Percentiles rank a stretch among this genome's conserved stretches.
Conservation (phyloP, 2,329 filamentous ascomycete species). For the Monosporascus sp. region DNA sequence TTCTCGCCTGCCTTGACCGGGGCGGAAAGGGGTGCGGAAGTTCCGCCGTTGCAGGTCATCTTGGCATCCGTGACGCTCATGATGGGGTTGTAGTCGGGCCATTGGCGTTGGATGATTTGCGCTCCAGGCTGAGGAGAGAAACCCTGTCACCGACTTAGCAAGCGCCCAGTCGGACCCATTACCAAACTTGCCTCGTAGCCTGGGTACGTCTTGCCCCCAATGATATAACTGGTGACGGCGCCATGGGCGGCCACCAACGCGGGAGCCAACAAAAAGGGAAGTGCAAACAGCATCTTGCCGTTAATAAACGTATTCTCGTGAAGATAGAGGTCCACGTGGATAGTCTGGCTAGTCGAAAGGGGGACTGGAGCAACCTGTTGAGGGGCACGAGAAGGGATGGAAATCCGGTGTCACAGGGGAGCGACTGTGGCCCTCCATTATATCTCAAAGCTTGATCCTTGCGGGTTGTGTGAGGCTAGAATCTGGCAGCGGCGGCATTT, state of each 20-base stretch:
- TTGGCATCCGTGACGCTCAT: conserved; percentile 41
- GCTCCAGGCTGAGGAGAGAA: conserved; percentile 43
- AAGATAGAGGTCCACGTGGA: not conserved
- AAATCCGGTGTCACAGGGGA: conserved; percentile 1
- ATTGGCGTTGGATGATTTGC: conserved; percentile 52
- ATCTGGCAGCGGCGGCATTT: not conserved
- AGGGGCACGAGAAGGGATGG: conserved; percentile 9
- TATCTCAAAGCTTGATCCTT: conserved; percentile 5
- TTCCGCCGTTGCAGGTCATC: conserved; percentile 53
- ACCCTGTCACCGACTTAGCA: conserved; percentile 26
- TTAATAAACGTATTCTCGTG: conserved; percentile 1
- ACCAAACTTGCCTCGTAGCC: conserved; percentile 26
- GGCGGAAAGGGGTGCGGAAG: conserved; percentile 39
- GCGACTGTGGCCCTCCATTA: conserved; percentile 4
- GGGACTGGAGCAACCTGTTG: conserved; percentile 13
- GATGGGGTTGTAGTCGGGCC: conserved; percentile 53
- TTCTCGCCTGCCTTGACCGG: conserved; percentile 40
- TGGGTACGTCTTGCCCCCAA: conserved; percentile 36
- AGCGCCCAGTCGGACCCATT: not conserved
- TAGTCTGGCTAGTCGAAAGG: conserved; percentile 12
- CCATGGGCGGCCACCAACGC: conserved; percentile 29
- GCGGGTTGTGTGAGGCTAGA: not conserved
- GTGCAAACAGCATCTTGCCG: conserved; percentile 20
- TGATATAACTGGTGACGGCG: conserved; percentile 42
- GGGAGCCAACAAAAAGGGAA: conserved; percentile 21